Base-by-base conservation (phyloP, 2,329 filamentous ascomycete genomes). In the Stromatinia cepivora region DNA sequence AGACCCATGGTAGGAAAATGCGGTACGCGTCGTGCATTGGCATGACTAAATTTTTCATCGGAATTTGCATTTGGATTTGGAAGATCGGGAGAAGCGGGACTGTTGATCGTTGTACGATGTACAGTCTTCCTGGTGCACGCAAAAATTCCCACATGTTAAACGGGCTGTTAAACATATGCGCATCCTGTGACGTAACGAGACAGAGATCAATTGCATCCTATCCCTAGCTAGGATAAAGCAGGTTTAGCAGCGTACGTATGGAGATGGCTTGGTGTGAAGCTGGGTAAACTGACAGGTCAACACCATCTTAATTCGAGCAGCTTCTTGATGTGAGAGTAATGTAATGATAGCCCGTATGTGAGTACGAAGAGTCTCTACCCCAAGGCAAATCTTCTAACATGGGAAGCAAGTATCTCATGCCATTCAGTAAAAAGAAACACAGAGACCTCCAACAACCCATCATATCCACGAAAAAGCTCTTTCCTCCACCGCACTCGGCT, bases 11-110 rank as follows among this genome's bases (percentile, higher is more conserved):
- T 36, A 11, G 13, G 28, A 57, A 57, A 11, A 58, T 25, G 8
- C 34, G 20, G 42, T 39, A 15, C 28, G 28, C 28, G 3, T 52
- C 31, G 13, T 15, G 28, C 22, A 28, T 69, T 56, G 34, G 48
- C 66, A 56, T 68, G 66, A 68, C 59, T 50, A 52, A 50, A 31
- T 39, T 11, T 48, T 39, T 15, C 4, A 25, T 34, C 22, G 46
- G 22, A 36, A 36, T 50, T 45, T 52, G 15, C 15, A 52, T 52
- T 25, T 15, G 46, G 46, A 22, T 63, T 58, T n/a, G 56, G 34
- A 17, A 22, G 22, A 22, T 10, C 45, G 45, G 13, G 22, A 50
- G 28, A 63, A 9, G 22, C 13, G 59, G 45, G 22, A 50, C 59
- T 34, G 6, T 25, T 52, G 22, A 50, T 63, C 15, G 31, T 13